A percentile compares a stretch with the other conserved stretches of the same genome.
Evolutionary conservation across 2,329 filamentous ascomycete genomes (phyloP).

Genomic region (Teratosphaeria gauchensis): DNA sequence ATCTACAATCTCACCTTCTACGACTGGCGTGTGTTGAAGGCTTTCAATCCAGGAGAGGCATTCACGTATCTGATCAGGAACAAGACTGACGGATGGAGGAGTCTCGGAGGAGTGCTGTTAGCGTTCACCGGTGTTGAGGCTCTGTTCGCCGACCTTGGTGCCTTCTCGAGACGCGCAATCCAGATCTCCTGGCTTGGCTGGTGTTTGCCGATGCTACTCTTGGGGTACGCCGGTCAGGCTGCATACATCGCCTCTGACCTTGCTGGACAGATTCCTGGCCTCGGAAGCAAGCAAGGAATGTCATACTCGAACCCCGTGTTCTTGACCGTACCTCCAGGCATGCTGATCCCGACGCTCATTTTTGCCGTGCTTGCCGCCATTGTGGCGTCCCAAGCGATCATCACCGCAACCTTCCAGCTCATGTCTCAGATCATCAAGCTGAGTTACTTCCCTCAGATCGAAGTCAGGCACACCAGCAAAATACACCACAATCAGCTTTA

Average conservation of each 20-base stretch:
- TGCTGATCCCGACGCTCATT: conserved; percentile 58
- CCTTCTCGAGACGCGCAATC: conserved; percentile 55
- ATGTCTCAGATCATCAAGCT: conserved; percentile 64
- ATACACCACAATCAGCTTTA: conserved; percentile 67
- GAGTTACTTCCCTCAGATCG: conserved; percentile 67
- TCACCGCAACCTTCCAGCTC: conserved; percentile 52
- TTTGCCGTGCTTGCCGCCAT: conserved; percentile 57
- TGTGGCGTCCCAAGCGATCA: conserved; percentile 70
- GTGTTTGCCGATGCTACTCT: conserved; percentile 56
- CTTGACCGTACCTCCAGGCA: conserved; percentile 56
- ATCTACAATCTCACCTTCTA: conserved; percentile 47
- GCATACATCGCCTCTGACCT: conserved; percentile 52
- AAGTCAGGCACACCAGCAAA: conserved; percentile 60
- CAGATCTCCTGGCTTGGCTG: conserved; percentile 62
- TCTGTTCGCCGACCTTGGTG: conserved; percentile 67
- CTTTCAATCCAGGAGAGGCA: conserved; percentile 48
- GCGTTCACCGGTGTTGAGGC: conserved; percentile 73
- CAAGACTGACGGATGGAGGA: conserved; percentile 51
- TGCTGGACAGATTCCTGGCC: not conserved
- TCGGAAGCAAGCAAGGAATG: conserved; percentile 33
- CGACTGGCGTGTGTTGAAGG: conserved; percentile 42
- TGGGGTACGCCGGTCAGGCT: conserved; percentile 64
- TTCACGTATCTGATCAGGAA: conserved; percentile 53
- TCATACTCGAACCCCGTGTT: conserved; percentile 67
- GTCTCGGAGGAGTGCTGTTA: conserved; percentile 58